Base-by-base conservation (phyloP, 2,329 filamentous ascomycete species). In the Pseudogymnoascus sp. region DNA sequence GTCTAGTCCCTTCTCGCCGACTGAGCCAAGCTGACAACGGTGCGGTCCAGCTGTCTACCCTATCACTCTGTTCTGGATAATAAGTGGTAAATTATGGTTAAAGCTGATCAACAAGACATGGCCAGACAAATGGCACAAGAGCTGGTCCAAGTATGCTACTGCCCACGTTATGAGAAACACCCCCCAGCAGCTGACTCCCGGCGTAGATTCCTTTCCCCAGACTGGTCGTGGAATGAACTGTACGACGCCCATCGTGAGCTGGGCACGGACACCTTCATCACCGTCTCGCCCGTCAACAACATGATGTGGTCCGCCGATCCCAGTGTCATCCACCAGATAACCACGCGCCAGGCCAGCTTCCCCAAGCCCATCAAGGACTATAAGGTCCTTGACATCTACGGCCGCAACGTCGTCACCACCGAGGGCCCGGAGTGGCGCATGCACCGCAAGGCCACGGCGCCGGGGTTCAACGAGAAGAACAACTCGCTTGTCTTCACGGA, bases 401-500 rank as follows among this genome's bases (percentile, higher is more conserved):
- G 90, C 37, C 80, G 84, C 63, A 93, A 90, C 71, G 81, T 93
- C 1, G 75, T 93, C 21, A 85, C 84, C 0, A 85, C 86, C 1
- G 89, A 93, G 73, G 89, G 89, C 1, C 72, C 78, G 0, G 75
- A 82, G 29, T 93, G 89, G 90, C 85, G 86, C 34, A 80, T 83
- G 74, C 89, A 93, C 73, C 83, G 89, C 66, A 91, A 89, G 75
- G 81, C 86, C 47, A 88, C 86, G 0, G 83, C 86, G 29, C 85
- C 88, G 0, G 84, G 84, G 3, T 93, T 93, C 74, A 90, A 87
- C 64, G 90, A 93, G 76, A 86, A 82, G 75, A 93, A 91, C 73
- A 87, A 90, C 64, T 79, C 81, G 12, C 73, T 89, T 26, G 85
- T 89, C 1, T 90, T 86, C 74, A 76, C 76, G 7, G 86, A 90